phyloP scores from a whole-genome alignment of 1,284 basidiomycete species.

The Puccinia horiana region DNA sequence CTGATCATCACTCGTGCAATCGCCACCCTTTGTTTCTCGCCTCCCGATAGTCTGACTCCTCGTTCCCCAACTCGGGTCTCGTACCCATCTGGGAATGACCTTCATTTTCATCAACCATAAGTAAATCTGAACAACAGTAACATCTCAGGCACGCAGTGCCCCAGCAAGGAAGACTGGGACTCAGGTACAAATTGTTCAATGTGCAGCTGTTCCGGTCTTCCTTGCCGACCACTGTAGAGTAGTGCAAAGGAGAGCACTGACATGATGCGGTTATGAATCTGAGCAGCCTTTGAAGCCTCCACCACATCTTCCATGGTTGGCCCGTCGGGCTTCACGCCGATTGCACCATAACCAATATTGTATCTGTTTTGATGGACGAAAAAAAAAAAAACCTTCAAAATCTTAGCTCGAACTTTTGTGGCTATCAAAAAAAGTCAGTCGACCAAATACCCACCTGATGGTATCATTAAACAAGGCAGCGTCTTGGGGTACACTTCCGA shows the following conservation, averaged over 20 bases:
- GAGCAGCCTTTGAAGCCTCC: constrained; percentile 71
- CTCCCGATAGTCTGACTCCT: constrained; percentile 69
- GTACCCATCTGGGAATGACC: constrained; percentile 74
- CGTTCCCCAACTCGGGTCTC: constrained; percentile 78
- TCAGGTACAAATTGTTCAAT: background rate
- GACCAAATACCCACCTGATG: constrained; percentile 62
- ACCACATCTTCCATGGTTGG: constrained; percentile 71
- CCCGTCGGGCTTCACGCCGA: constrained; percentile 65
- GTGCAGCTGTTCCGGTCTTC: background rate
- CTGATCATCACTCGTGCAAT: constrained; percentile 73
- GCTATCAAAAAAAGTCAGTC: constrained; percentile 54
- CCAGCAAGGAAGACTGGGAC: background rate
- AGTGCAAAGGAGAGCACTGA: constrained; percentile 52
- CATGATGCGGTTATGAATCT: constrained; percentile 72
- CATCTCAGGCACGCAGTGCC: constrained; percentile 53
- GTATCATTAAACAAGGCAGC: constrained; percentile 79
- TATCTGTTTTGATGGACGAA: too few relatives aligned
- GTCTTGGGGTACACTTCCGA: constrained; percentile 81
- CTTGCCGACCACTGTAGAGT: background rate
- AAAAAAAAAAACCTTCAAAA: constrained; percentile 28
- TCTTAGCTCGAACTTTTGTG: too few relatives aligned
- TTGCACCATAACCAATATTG: constrained; percentile 52
- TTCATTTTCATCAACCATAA: constrained; percentile 32
- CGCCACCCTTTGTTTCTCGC: constrained; percentile 55
- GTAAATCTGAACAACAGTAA: background rate